These are phyloP conservation scores for baker's yeast (Saccharomyces cerevisiae) DNA, from an alignment of 805 yeast genomes.

Conservation along the genomic window DNA sequence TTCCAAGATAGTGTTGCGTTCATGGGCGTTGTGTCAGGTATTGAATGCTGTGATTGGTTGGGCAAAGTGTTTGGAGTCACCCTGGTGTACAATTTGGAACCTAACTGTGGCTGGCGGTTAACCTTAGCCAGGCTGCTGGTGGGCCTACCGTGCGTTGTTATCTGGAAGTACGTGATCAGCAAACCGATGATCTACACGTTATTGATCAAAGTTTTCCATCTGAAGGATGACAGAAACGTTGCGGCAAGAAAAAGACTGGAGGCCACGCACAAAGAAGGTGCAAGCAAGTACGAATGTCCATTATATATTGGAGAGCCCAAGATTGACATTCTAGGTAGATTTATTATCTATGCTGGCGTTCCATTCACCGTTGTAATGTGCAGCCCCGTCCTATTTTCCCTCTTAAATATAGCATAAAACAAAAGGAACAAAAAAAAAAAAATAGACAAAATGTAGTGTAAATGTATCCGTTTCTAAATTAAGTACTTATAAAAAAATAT, in stretches of 20 bases:
- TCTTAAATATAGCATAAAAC: background rate
- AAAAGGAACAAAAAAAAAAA: background rate
- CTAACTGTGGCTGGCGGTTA: slow-evolving; percentile 36
- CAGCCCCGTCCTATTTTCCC: slow-evolving; percentile 18
- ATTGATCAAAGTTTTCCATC: slow-evolving; percentile 26
- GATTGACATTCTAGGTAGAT: slow-evolving; percentile 67
- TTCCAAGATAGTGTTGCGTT: slow-evolving; percentile 93
- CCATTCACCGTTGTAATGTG: slow-evolving; percentile 42
- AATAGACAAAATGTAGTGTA: background rate
- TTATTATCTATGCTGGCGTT: slow-evolving; percentile 77
- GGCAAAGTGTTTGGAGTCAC: slow-evolving; percentile 20
- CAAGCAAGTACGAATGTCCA: slow-evolving; percentile 23
- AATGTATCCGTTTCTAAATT: background rate
- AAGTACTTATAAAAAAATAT: background rate
- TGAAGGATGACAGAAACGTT: slow-evolving; percentile 22
- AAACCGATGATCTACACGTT: slow-evolving; percentile 55
- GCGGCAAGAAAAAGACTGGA: slow-evolving; percentile 18
- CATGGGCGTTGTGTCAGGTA: slow-evolving; percentile 76
- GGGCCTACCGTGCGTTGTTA: slow-evolving; percentile 54
- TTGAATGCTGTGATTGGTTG: slow-evolving; percentile 55
- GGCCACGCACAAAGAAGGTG: slow-evolving; percentile 23
- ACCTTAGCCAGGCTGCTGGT: slow-evolving; percentile 40
- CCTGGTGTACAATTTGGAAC: slow-evolving; percentile 9
- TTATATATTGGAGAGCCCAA: slow-evolving; percentile 59
- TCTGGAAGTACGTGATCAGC: slow-evolving; percentile 63